phyloP scores from a whole-genome alignment of 2,329 filamentous ascomycete species.

The Fusarium coffeatum region DNA sequence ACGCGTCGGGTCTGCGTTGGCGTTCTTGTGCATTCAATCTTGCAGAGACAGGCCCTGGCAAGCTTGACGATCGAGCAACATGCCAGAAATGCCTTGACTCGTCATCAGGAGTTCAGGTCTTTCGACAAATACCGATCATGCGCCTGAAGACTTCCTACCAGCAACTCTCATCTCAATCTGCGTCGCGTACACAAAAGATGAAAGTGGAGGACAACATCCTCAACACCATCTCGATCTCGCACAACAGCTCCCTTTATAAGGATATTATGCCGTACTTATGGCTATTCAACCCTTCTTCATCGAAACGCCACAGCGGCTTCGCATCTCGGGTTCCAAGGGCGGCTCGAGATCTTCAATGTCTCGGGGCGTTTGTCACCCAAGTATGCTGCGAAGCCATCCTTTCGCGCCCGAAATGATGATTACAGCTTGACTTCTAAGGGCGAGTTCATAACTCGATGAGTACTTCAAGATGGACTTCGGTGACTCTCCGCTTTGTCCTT shows the following conservation, averaged over 20 bases:
- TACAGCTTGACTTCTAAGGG: not conserved
- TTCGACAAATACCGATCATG: too few relatives aligned
- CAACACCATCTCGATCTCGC: not conserved
- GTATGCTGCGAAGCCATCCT: not conserved
- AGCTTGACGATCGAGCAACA: not conserved
- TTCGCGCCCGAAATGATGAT: not conserved
- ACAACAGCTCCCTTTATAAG: not conserved
- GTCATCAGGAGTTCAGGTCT: too few relatives aligned
- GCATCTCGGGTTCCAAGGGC: not conserved
- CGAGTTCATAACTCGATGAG: not conserved
- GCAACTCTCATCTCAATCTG: not conserved
- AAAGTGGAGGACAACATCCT: too few relatives aligned
- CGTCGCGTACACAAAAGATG: not conserved
- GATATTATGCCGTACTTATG: not conserved
- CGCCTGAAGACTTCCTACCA: not conserved
- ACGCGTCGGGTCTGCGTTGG: not conserved
- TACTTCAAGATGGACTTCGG: not conserved
- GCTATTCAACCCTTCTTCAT: too few relatives aligned
- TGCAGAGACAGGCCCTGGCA: not conserved
- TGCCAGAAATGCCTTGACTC: not conserved
- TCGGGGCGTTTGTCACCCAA: not conserved
- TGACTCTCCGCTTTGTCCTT: not conserved
- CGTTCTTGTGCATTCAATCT: not conserved
- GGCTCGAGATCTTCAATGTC: slow-evolving; percentile 1
- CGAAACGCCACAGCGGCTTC: not conserved